Base-by-base conservation (phyloP, 2,329 filamentous ascomycete genomes). In the Arthrobotrys conoides region DNA sequence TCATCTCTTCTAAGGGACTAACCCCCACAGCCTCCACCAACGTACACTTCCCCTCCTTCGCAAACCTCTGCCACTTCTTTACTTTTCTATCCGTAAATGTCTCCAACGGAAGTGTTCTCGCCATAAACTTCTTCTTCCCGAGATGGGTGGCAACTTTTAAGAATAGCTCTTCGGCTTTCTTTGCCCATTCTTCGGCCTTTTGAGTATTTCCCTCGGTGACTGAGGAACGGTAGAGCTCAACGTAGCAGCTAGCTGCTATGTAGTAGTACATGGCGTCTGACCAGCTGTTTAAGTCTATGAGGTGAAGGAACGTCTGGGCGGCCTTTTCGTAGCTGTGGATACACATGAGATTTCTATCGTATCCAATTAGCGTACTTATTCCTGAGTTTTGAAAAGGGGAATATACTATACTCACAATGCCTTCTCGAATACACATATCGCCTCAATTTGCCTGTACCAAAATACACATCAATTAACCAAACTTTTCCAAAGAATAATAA, bases 61-160 rank as follows among this genome's bases (percentile, higher is more conserved):
- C 90, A 22, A 93, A 88, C 33, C 90, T 89, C 82, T 96, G 91
- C 94, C 94, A 97, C 84, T 97, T 97, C 69, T 90, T 88, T 14
- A 98, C 85, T 85, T 97, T 98, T 73, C 94, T 90, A 66, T 89
- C 87, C 12, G 96, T 90, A 82, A 96, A 97, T 3, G 91, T 87
- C 83, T 99, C 96, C 80, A 99, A 94, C 0, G 96, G 96, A 10
- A 98, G 87, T 82, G 96, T 93, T 22, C 91, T 90, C 0, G 93
- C 92, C 91, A 98, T 93, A 84, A 99, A 93, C 48, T 90, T 90
- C 85, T 97, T 97, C 85, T 92, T 94, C 46, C 94, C 94, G 0
- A 92, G 91, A 63, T 93, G 87, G 0, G 89, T 87, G 0, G 92
- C 91, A 0, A 91, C 92, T 82, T 91, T 92, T 48, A 89, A 87